Evolutionary conservation across 148 eudicot genomes (phyloP), one percentile per base, ranked within the genome.

Genomic region (Rhododendron mucronatum): DNA sequence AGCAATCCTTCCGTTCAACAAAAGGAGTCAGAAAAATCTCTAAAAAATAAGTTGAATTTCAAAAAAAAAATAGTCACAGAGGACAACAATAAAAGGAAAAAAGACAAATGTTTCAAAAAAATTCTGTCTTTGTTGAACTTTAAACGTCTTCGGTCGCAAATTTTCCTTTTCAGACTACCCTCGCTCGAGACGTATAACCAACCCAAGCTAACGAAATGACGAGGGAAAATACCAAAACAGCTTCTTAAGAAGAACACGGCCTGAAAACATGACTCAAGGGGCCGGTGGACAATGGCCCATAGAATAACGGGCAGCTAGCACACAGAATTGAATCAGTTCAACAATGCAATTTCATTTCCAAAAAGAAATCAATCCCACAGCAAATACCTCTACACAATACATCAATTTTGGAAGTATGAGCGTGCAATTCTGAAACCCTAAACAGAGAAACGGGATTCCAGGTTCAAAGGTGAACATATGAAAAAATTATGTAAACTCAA

Each of bases 301-400:
- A n/a, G 71, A 65, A 65, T 20, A 61, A 61, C 35, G 15, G 33
- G 37, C 45, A 74, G 8, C 45, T 37, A 51, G 28, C 21, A 48
- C 84, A 57, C 37, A 3, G 51, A 82, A 82, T 9, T 39, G 53
- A 21, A 83, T 69, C 26, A 67, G 82, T 69, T 83, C 57, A 82
- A 61, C 76, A 65, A 65, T n/a, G 18, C 75, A 83, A 21, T 20
- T 83, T 65, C 55, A 83, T 37, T 83, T n/a, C 14, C 41, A 23
- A 1, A n/a, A 33, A 63, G 5, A 30, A 51, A 15, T 55, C 61
- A 39, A 82, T 65, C 35, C 55, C 76, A 20, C 8, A 65, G 33
- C 51, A 23, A 78, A 78, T 45, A 45, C 50, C 20, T 45, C 48
- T 7, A 10, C 33, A 47, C 16, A 47, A 47, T 78, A 39, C 41